Base-by-base conservation (phyloP, 192 early-diverging fungal genomes). In the Rhizophagus sp. region DNA sequence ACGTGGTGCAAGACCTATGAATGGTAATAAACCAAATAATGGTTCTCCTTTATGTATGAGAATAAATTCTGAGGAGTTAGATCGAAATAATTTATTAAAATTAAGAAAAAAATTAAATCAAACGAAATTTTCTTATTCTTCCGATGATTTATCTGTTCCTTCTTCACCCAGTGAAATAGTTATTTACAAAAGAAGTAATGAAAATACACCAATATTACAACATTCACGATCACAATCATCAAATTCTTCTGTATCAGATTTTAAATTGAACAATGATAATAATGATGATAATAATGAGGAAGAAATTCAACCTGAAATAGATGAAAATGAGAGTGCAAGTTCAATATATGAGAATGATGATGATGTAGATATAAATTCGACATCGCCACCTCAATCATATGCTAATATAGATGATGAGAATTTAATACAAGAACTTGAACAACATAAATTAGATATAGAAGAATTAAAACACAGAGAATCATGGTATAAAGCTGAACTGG, bases 401-500 rank as follows among this genome's bases (percentile, higher is more conserved):
- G 5, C 4, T 13, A 62, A 66, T 24, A 80, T 78, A 11, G 84
- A 85, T 62, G 73, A 73, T 47, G 75, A 75, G 15, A 73, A 71
- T 64, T 76, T 81, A 36, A 57, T 71, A 17, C 47, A 74, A 25
- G 83, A 87, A 49, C 70, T 87, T 10, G 39, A 73, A 24, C 62
- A 79, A 8, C 69, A 78, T 10, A 81, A 87, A 71, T 25, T 47
- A 11, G 57, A 66, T 30, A 85, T 87, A 61, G 2, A 33, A 24
- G 62, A 81, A 72, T 79, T 87, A 75, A 85, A 83, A 50, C 83
- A 81, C 49, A 83, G 82, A 30, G 86, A 87, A 72, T 83, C 82
- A 30, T 87, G 86, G 86, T 85, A 83, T 81, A 70, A 81, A 67
- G 83, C 84, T 36, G 84, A 85, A 61, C 81, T 87, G n/a, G 75